These are phyloP conservation scores for Globisporangium nagaii DNA, from an alignment of 352 stramenopile genomes.

Conservation along the genomic window DNA sequence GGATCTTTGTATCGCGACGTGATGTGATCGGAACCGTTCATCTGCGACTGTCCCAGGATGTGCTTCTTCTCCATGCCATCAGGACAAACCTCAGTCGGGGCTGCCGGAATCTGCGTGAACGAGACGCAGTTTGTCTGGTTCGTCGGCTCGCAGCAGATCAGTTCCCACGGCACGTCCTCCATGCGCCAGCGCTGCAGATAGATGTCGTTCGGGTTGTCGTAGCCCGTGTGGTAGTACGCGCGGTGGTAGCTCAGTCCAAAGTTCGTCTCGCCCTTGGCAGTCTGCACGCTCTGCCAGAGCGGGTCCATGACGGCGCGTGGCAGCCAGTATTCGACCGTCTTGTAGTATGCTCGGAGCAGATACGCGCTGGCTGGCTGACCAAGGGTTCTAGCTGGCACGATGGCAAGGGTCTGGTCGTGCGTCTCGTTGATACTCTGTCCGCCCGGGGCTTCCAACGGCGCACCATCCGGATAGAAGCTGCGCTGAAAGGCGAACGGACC, in stretches of 20 bases:
- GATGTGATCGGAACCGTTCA: constrained; percentile 37
- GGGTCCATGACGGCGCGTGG: constrained; percentile 95
- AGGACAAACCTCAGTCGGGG: constrained; percentile 31
- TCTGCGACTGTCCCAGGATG: constrained; percentile 67
- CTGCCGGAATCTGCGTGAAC: constrained; percentile 28
- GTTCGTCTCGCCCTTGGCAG: constrained; percentile 52
- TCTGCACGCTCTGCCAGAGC: constrained; percentile 95
- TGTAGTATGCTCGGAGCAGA: constrained; percentile 94
- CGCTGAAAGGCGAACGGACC: constrained; percentile 90
- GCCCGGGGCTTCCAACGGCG: constrained; percentile 62
- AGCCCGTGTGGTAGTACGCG: constrained; percentile 90
- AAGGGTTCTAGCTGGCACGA: constrained; percentile 21
- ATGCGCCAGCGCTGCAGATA: constrained; percentile 94
- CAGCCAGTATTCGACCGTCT: constrained; percentile 93
- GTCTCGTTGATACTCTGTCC: constrained; percentile 90
- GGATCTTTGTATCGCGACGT: constrained; percentile 91
- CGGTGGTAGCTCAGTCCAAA: constrained; percentile 96
- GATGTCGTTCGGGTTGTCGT: constrained; percentile 97
- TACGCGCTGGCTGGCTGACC: constrained; percentile 49
- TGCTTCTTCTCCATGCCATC: constrained; percentile 51
- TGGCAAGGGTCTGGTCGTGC: constrained; percentile 89
- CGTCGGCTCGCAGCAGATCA: constrained; percentile 81
- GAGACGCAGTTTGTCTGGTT: constrained; percentile 53
- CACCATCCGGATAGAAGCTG: constrained; percentile 90
- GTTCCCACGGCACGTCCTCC: constrained; percentile 91